Base-by-base conservation (phyloP, 139 green algal species). In the Raphidocelis subcapitata region DNA sequence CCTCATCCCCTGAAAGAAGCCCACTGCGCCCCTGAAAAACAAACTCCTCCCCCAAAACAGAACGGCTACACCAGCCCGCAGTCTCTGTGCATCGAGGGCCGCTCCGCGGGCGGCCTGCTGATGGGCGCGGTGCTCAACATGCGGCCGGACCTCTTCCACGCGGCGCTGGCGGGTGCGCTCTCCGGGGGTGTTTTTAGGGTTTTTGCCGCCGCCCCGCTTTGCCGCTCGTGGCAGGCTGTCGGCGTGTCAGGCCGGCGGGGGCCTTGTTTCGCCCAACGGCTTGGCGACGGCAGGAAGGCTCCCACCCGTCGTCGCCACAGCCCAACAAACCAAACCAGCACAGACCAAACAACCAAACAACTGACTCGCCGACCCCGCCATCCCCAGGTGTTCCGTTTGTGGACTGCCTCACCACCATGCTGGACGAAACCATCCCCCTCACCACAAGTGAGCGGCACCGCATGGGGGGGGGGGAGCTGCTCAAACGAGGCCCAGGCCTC, bases 381-480 rank as follows among this genome's bases (percentile, higher is more conserved):
- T n/a, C n/a, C n/a, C 72, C 81, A 52, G 84, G 84, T 15, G 94
- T 98, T 37, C 93, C 92, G 0, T 98, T 98, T 77, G 94, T 98
- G 65, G 95, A 98, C 85, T 80, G 72, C 26, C 74, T 93, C 15
- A 93, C 89, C 14, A 92, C 90, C 51, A 94, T 95, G 87, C 65
- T 82, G 62, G 87, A 90, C 56, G 81, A 86, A 21, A 90, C 75
- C 57, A 92, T 97, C 37, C 90, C 93, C 2, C 81, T 98, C 15
- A 97, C 93, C 1, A 49, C 24, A 66, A 29, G 20, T 49, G 54
- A 23, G 71, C 41, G 12, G n/a, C n/a, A n/a, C n/a, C n/a, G n/a
- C n/a, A n/a, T n/a, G n/a, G n/a, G n/a, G n/a, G n/a, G n/a, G n/a
- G n/a, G n/a, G n/a, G n/a, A n/a, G n/a, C n/a, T n/a, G n/a, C n/a